A percentile compares a stretch with the other conserved stretches of the same genome.
These are phyloP conservation scores for Meripilus lineatus DNA, from an alignment of 1,284 basidiomycete species.

Conservation along the genomic window DNA sequence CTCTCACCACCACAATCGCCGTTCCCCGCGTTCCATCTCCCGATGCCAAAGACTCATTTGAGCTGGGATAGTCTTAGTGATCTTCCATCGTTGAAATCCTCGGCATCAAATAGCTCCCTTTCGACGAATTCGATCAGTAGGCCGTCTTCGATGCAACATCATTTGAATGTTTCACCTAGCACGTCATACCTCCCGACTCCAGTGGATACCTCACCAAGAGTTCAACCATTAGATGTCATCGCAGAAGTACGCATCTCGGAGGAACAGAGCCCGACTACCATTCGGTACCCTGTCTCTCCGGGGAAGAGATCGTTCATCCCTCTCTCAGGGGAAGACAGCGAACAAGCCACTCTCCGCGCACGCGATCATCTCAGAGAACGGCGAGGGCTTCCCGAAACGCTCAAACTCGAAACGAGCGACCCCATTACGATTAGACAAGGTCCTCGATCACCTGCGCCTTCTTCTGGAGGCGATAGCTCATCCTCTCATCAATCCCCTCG, in stretches of 20 bases:
- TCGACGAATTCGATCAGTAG: slow-evolving; percentile 32
- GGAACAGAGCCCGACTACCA: slow-evolving; percentile 11
- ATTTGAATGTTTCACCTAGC: slow-evolving; percentile 22
- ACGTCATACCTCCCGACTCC: slow-evolving; percentile 16
- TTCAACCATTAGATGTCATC: slow-evolving; percentile 19
- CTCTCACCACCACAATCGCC: slow-evolving; percentile 15
- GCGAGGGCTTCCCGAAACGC: slow-evolving; percentile 7
- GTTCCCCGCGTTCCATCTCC: slow-evolving; percentile 7
- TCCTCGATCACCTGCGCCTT: no score
- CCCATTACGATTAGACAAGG: not conserved
- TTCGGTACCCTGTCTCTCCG: not conserved
- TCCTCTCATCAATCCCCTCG: no score
- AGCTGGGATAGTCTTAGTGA: slow-evolving; percentile 34
- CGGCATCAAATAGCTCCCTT: slow-evolving; percentile 36
- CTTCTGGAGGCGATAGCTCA: no score
- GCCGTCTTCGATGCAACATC: slow-evolving; percentile 21
- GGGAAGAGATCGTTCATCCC: not conserved
- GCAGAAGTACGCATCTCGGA: slow-evolving; percentile 20
- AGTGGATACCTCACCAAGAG: slow-evolving; percentile 14
- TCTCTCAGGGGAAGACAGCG: no score
- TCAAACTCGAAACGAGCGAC: slow-evolving; percentile 5
- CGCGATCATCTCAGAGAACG: not conserved
- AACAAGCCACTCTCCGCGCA: not conserved
- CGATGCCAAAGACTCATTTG: slow-evolving; percentile 11
- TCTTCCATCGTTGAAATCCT: slow-evolving; percentile 40